phyloP scores from a whole-genome alignment of 2,329 filamentous ascomycete species.

The Trichoderma koningii region DNA sequence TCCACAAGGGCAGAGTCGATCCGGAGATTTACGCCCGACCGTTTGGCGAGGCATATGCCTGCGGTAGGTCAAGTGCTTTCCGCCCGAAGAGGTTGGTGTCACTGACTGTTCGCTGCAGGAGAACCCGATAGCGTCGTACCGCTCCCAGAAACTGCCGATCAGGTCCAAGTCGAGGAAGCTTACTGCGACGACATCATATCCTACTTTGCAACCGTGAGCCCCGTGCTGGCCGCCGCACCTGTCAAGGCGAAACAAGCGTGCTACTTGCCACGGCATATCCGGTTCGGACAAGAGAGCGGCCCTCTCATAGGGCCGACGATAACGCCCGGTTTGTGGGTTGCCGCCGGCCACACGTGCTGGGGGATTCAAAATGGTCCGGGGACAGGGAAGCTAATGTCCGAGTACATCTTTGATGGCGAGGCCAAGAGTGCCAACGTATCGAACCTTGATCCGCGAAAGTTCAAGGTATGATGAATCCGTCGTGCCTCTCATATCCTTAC shows the following conservation, averaged over 20 bases:
- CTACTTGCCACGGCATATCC: constrained; percentile 79
- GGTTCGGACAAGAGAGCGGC: constrained; percentile 60
- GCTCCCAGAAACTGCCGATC: constrained; percentile 73
- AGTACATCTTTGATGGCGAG: constrained; percentile 73
- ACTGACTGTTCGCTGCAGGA: constrained; percentile 41
- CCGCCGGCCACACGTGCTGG: constrained; percentile 95
- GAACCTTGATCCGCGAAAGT: constrained; percentile 67
- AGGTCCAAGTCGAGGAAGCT: constrained; percentile 71
- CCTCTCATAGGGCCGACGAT: constrained; percentile 78
- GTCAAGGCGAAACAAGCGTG: constrained; percentile 82
- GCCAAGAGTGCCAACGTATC: constrained; percentile 68
- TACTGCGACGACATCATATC: constrained; percentile 85
- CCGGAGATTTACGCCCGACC: constrained; percentile 95
- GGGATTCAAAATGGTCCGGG: constrained; percentile 94
- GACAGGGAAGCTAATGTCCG: constrained; percentile 79
- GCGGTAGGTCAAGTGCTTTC: constrained; percentile 56
- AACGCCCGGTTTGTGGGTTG: constrained; percentile 74
- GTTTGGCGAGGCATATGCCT: constrained; percentile 88
- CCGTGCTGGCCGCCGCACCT: constrained; percentile 67
- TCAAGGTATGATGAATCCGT: constrained; percentile 49
- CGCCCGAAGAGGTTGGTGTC: not conserved
- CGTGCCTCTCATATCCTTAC: not conserved
- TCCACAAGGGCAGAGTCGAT: constrained; percentile 65
- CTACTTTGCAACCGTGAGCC: constrained; percentile 68
- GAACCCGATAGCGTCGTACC: constrained; percentile 78